phyloP scores from a whole-genome alignment of 768 basidiomycete genomes.

The Paxillus involutus region DNA sequence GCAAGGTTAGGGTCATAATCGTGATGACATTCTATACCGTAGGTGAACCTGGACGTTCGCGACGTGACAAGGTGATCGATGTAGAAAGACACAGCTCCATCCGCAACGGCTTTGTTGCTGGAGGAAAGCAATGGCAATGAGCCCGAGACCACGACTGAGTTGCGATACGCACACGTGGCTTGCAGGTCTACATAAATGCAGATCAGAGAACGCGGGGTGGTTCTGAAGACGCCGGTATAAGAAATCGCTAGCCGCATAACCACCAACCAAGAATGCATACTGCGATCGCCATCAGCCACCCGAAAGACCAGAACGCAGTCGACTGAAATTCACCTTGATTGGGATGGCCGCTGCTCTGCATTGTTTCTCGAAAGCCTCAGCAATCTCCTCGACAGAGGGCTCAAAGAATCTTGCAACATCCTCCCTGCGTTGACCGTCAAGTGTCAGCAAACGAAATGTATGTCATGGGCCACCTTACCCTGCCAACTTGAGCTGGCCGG shows the following conservation, averaged over 20 bases:
- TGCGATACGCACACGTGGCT: slow-evolving; percentile 42
- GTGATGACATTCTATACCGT: slow-evolving; percentile 31
- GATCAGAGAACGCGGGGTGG: slow-evolving; percentile 32
- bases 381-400: slow-evolving; percentile 38
- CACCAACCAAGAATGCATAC: slow-evolving; percentile 51
- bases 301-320: neutral
- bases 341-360: too few species aligned
- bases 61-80: slow-evolving; percentile 47
- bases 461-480: slow-evolving; percentile 29
- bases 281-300: neutral
- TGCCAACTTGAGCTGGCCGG: slow-evolving; percentile 36
- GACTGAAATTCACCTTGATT: slow-evolving; percentile 18
- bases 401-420: slow-evolving; percentile 42
- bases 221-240: slow-evolving; percentile 41
- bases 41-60: slow-evolving; percentile 42
- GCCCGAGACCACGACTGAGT: neutral
- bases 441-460: neutral
- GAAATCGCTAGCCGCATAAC: slow-evolving; percentile 49
- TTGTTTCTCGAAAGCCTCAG: slow-evolving; percentile 33
- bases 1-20: slow-evolving; percentile 25
- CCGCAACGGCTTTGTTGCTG: slow-evolving; percentile 50
- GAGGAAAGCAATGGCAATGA: neutral
- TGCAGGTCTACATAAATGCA: slow-evolving; percentile 47
- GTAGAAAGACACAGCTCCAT: slow-evolving; percentile 41
- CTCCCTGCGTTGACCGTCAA: slow-evolving; percentile 16